phyloP scores from a whole-genome alignment of 148 eudicot species.

The Fallopia convolvulus region DNA sequence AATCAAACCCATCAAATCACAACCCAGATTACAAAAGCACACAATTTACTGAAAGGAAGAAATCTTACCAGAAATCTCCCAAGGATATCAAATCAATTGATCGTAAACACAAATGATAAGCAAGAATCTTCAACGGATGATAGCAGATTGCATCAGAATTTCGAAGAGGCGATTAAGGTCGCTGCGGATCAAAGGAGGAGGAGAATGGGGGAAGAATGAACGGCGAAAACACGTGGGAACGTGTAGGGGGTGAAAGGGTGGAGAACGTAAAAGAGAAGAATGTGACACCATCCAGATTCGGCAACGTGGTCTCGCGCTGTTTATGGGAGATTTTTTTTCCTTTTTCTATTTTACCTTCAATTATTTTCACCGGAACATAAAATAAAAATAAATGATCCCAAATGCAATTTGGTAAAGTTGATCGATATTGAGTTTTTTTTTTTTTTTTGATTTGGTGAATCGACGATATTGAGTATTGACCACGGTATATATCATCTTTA shows the following conservation, averaged over 20 bases:
- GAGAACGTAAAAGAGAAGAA: slow-evolving; percentile 7
- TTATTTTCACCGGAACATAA: background rate
- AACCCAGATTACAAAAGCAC: background rate
- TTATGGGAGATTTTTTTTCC: background rate
- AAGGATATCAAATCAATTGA: background rate
- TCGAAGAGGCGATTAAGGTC: background rate
- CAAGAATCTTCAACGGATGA: background rate
- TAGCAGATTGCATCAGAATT: background rate
- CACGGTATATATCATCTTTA: no score
- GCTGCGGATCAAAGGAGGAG: background rate
- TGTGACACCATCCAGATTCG: background rate
- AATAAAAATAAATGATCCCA: background rate
- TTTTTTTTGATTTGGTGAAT: no score
- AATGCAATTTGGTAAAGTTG: background rate
- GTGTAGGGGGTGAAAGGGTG: slow-evolving; percentile 7
- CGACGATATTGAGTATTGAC: no score
- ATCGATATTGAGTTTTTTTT: background rate
- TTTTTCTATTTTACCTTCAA: background rate
- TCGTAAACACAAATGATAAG: background rate
- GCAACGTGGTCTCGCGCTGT: slow-evolving; percentile 5
- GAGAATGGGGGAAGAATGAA: background rate
- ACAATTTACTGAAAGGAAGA: background rate
- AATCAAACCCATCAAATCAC: background rate
- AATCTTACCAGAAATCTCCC: background rate
- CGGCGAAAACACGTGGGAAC: slow-evolving; percentile 8